Base-by-base conservation (phyloP, 352 stramenopile genomes). In the Phytophthora hibernalis region DNA sequence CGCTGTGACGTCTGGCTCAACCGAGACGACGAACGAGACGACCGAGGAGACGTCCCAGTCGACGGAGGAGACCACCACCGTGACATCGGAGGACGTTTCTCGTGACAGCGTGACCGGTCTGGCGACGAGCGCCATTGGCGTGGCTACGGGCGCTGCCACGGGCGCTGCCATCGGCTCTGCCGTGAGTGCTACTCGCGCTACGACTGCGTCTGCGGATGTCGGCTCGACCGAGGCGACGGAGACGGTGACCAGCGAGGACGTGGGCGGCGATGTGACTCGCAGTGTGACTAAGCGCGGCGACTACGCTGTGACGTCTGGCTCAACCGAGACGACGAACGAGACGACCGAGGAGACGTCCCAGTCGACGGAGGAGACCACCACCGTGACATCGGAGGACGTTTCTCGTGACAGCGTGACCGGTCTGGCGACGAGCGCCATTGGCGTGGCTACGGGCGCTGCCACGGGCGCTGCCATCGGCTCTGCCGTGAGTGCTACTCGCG, bases 291-390 rank as follows among this genome's bases (percentile, higher is more conserved):
- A 28, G 24, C 24, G 24, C 5, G 24, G 24, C 24, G 24, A 13
- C 31, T 37, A 37, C 31, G 11, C 31, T 1, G n/a, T n/a, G n/a
- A n/a, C n/a, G n/a, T n/a, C n/a, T n/a, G n/a, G n/a, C n/a, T n/a
- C n/a, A n/a, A 26, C n/a, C 20, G 42, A 49, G 42, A 49, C 42
- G 18, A 49, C 42, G n/a, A n/a, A n/a, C n/a, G 42, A 49, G 42
- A 30, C 6, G n/a, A 49, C 42, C n/a, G 42, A 49, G 42, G 20
- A 16, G n/a, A 44, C 38, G 8, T n/a, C 38, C 38, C 8, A 21
- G 38, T 22, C 38, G 38, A 44, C 38, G 12, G 38, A 44, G 38
- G 38, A 44, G 38, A 44, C 38, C 12, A 44, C 38, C 38, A 44
- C 38, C 38, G 38, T n/a, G 38, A 44, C 38, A 15, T n/a, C 38